Conservation (phyloP, 129 eudicot species). For the Kitagawia praeruptora region DNA sequence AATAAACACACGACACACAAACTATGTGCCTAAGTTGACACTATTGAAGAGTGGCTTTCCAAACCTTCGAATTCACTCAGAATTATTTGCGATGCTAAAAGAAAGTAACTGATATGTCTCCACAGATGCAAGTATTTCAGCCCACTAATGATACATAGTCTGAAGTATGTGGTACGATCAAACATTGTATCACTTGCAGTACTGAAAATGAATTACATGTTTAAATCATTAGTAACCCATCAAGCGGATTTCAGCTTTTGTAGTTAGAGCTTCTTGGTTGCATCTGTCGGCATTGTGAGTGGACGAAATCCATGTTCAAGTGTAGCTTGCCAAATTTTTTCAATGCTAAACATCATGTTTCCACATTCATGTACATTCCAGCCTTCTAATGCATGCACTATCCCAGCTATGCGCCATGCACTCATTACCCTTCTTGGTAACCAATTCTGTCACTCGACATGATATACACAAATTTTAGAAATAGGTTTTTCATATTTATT, state of each 20-base stretch:
- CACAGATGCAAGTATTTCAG: not conserved
- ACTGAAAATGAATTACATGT: not conserved
- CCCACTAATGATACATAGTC: not conserved
- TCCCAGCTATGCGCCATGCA: conserved; percentile 7
- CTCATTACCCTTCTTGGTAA: conserved; percentile 10
- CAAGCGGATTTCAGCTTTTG: too few relatives aligned
- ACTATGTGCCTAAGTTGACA: not conserved
- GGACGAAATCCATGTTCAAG: conserved; percentile 48
- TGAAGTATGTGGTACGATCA: not conserved
- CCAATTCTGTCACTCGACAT: not conserved
- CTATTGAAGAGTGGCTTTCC: not conserved
- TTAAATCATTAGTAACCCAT: not conserved
- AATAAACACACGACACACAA: not conserved
- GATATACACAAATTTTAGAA: not conserved
- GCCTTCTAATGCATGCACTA: conserved; percentile 12
- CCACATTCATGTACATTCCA: conserved; percentile 25
- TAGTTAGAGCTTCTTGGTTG: too few relatives aligned
- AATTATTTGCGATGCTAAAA: not conserved
- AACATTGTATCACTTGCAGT: not conserved
- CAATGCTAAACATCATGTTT: conserved; percentile 27
- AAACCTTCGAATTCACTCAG: not conserved
- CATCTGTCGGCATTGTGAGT: not conserved
- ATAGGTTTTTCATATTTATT: not conserved
- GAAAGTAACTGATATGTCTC: too few relatives aligned
- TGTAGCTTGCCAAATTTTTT: conserved; percentile 39